Evolutionary conservation across 2,329 filamentous ascomycete genomes (phyloP).

Genomic region (Neophaeococcomyces aloes): DNA sequence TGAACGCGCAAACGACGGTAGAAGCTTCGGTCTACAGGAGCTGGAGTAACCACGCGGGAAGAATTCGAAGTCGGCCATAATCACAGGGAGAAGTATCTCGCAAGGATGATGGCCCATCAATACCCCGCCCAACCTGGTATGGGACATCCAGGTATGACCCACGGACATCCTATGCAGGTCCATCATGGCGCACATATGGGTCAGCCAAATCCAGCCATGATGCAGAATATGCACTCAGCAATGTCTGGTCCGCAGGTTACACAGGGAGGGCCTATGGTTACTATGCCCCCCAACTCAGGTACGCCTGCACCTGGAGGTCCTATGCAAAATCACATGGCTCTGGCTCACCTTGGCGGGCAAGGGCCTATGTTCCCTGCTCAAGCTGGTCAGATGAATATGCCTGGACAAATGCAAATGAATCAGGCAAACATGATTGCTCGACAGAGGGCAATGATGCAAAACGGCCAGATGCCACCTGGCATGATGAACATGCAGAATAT

Average conservation of each 20-base stretch:
- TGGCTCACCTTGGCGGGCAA: conserved; percentile 50
- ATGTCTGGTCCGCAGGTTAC: conserved; percentile 52
- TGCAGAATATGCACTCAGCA: conserved; percentile 50
- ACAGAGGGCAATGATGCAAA: conserved; percentile 22
- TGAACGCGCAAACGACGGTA: too few relatives aligned
- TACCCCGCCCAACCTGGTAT: conserved; percentile 50
- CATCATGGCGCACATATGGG: conserved; percentile 47
- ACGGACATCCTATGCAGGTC: conserved; percentile 51
- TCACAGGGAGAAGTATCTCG: too few relatives aligned
- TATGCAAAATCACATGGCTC: conserved; percentile 45
- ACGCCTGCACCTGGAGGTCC: conserved; percentile 40
- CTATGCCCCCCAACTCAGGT: conserved; percentile 49
- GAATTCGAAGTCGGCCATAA: too few relatives aligned
- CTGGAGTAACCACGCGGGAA: too few relatives aligned
- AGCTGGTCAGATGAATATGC: conserved; percentile 18
- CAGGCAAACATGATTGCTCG: conserved; percentile 13
- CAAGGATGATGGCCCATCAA: conserved; percentile 46
- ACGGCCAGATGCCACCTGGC: not conserved
- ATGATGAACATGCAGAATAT: conserved; percentile 9
- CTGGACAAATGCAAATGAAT: conserved; percentile 21
- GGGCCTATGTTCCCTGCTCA: conserved; percentile 43
- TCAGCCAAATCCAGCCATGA: conserved; percentile 38
- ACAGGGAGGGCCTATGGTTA: conserved; percentile 55
- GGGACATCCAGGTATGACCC: conserved; percentile 48
- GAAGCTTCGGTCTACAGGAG: too few relatives aligned